Conservation (phyloP, 768 basidiomycete species). For the Psilocybe tampanensis region DNA sequence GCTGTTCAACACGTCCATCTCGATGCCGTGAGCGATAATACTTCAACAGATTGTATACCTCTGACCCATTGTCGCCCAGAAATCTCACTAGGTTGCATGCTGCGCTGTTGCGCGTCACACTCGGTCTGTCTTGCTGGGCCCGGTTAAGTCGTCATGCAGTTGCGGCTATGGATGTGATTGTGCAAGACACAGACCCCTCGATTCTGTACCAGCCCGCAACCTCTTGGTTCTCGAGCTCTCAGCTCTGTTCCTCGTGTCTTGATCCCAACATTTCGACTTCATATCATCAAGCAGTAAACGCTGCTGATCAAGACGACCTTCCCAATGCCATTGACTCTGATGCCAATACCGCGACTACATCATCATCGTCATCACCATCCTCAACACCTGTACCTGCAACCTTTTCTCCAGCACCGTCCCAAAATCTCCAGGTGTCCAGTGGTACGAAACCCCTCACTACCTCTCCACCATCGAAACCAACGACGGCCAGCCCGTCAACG, state of each 20-base stretch:
- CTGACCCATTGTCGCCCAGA: conserved; percentile 5
- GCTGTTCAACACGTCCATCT: background rate
- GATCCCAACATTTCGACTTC: conserved; percentile 28
- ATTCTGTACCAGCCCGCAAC: conserved; percentile 38
- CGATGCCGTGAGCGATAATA: conserved; percentile 18
- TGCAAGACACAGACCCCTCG: conserved; percentile 40
- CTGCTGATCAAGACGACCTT: conserved; percentile 21
- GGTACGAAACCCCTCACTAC: background rate
- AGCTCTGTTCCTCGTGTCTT: conserved; percentile 32
- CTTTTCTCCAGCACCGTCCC: background rate
- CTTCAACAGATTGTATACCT: background rate
- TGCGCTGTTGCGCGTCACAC: conserved; percentile 18
- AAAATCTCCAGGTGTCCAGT: background rate
- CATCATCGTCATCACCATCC: background rate
- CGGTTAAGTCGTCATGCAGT: conserved; percentile 13
- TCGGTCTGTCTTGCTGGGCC: conserved; percentile 23
- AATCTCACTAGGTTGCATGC: conserved; percentile 17
- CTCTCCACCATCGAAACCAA: background rate
- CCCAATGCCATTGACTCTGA: background rate
- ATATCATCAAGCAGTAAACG: conserved; percentile 38
- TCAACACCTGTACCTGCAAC: background rate
- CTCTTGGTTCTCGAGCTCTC: conserved; percentile 36
- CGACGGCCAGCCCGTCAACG: background rate
- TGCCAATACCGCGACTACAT: too few species aligned
- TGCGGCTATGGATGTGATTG: conserved; percentile 33